phyloP scores from a whole-genome alignment of 163 green algal genomes.

The Prototheca cutis region DNA sequence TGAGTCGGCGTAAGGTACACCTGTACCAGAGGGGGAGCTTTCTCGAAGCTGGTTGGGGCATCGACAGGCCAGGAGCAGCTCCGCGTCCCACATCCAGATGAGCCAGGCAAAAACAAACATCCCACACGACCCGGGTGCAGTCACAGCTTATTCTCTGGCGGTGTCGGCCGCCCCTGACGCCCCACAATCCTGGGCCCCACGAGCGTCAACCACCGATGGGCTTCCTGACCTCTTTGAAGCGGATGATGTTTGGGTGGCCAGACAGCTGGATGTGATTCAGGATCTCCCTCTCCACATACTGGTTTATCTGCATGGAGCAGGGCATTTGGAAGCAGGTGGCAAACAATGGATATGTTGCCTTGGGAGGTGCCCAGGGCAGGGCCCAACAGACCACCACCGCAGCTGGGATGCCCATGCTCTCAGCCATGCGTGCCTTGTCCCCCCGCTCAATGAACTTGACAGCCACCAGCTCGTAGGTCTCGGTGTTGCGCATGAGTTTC shows the following conservation, averaged over 20 bases:
- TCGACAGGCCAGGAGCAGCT: too few relatives aligned
- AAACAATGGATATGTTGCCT: too few relatives aligned
- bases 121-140: neutral
- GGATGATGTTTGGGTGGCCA: slow-evolving; percentile 88
- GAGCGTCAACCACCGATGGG: too few relatives aligned
- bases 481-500: slow-evolving; percentile 69
- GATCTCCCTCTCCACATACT: slow-evolving; percentile 96
- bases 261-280: slow-evolving; percentile 85
- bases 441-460: slow-evolving; percentile 94
- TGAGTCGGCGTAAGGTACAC: slow-evolving; percentile 79
- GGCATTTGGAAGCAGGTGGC: too few relatives aligned
- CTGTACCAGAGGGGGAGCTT: slow-evolving; percentile 21
- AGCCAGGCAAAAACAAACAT: too few relatives aligned
- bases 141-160: neutral
- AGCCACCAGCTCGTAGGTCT: slow-evolving; percentile 75
- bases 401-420: too few relatives aligned
- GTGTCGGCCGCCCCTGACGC: neutral
- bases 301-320: slow-evolving; percentile 92
- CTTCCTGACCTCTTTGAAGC: slow-evolving; percentile 82
- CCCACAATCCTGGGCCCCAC: too few relatives aligned
- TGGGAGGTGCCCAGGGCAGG: too few relatives aligned
- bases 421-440: slow-evolving; percentile 66
- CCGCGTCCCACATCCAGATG: too few relatives aligned
- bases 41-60: too few relatives aligned
- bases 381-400: too few relatives aligned